phyloP scores from a whole-genome alignment of 208 protist genomes.

The Strigomonas oncopelti region DNA sequence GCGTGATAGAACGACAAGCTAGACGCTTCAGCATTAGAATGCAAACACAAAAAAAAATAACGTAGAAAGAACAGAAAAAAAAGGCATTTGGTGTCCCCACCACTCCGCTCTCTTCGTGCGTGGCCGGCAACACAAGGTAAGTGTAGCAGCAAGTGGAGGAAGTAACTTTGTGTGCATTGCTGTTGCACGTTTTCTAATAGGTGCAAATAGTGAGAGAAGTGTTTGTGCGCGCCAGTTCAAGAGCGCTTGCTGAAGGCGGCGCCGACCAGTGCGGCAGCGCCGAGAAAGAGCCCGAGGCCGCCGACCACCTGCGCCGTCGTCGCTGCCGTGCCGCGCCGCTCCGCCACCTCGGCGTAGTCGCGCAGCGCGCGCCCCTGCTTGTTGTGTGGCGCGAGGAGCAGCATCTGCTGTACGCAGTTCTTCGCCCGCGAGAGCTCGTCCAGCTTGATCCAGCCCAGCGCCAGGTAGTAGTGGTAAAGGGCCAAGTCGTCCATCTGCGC shows the following conservation, averaged over 20 bases:
- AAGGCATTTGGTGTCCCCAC: too few relatives aligned
- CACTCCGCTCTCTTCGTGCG: too few relatives aligned
- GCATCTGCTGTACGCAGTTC: slow-evolving; percentile 51
- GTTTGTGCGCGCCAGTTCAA: too few relatives aligned
- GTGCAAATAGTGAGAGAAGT: too few relatives aligned
- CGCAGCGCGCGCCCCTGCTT: slow-evolving; percentile 49
- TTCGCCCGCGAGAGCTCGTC: slow-evolving; percentile 46
- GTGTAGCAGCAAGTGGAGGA: too few relatives aligned
- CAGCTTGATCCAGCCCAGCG: slow-evolving; percentile 75
- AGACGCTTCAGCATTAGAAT: too few relatives aligned
- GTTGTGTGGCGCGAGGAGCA: slow-evolving; percentile 43
- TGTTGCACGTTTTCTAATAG: too few relatives aligned
- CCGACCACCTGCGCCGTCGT: slow-evolving; percentile 26
- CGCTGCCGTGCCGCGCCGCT: slow-evolving; percentile 22
- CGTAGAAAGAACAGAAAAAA: too few relatives aligned
- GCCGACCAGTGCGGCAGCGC: slow-evolving; percentile 15
- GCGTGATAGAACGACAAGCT: too few relatives aligned
- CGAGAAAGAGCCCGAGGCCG: slow-evolving; percentile 25
- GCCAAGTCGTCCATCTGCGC: slow-evolving; percentile 31
- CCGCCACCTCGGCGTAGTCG: slow-evolving; percentile 39
- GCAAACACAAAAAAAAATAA: too few relatives aligned
- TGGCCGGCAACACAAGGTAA: too few relatives aligned
- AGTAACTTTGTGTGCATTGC: too few relatives aligned
- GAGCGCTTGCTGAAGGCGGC: background rate
- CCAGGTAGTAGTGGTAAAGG: slow-evolving; percentile 71